phyloP scores from a whole-genome alignment of 2,329 filamentous ascomycete species.

The Hirsutella minnesotensis region DNA sequence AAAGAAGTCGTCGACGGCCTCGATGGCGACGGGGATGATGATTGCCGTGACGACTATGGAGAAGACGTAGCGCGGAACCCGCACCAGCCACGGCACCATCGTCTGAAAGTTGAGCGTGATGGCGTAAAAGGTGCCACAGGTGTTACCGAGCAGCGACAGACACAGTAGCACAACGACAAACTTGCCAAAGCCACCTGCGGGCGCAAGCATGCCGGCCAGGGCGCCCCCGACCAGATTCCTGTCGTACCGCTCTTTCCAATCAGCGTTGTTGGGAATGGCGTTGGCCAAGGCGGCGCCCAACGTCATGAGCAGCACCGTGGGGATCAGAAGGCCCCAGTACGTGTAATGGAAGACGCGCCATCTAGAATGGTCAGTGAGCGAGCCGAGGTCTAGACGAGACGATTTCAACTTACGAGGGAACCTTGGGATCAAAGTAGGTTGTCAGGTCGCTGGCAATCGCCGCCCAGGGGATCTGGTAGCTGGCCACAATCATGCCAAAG shows the following conservation, averaged over 20 bases:
- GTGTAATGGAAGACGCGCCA: slow-evolving; percentile 41
- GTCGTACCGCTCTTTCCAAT: slow-evolving; percentile 43
- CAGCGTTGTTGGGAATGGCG: slow-evolving; percentile 39
- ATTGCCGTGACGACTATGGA: slow-evolving; percentile 44
- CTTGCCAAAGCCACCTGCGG: slow-evolving; percentile 47
- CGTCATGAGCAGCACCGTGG: slow-evolving; percentile 47
- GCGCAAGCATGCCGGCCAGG: slow-evolving; percentile 45
- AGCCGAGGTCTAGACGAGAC: neutral
- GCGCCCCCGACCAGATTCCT: slow-evolving; percentile 44
- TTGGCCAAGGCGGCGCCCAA: slow-evolving; percentile 54
- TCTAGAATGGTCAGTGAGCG: slow-evolving; percentile 10
- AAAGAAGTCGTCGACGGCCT: slow-evolving; percentile 44
- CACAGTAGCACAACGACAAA: slow-evolving; percentile 49
- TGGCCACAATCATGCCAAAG: slow-evolving; percentile 50
- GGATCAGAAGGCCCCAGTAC: slow-evolving; percentile 41
- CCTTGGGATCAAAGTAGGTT: slow-evolving; percentile 46
- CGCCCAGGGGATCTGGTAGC: slow-evolving; percentile 52
- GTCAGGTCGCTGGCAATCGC: slow-evolving; percentile 48
- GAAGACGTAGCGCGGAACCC: slow-evolving; percentile 45
- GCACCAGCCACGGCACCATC: slow-evolving; percentile 41
- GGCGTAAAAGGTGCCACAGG: slow-evolving; percentile 47
- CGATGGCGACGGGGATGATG: slow-evolving; percentile 46
- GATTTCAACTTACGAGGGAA: slow-evolving; percentile 29
- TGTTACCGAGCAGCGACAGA: slow-evolving; percentile 46
- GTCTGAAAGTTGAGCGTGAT: slow-evolving; percentile 55